These are phyloP conservation scores for Magnolia kwangsiensis DNA, from an alignment of 164 flowering plant species.

Conservation along the genomic window DNA sequence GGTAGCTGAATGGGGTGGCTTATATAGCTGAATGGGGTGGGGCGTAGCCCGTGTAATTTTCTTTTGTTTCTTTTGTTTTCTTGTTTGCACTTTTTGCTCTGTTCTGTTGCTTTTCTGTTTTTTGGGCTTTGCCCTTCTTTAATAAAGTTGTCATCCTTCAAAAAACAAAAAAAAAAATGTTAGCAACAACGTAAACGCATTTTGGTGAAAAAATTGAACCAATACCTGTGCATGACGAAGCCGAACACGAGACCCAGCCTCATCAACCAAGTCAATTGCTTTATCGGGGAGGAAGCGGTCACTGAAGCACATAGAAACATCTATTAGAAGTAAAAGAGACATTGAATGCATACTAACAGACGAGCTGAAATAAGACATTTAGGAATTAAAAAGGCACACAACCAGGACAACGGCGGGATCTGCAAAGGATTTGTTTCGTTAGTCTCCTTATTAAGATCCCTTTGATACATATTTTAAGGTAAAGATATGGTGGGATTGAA, in stretches of 20 bases:
- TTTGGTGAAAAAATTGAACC: not conserved
- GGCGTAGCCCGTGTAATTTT: too few species aligned
- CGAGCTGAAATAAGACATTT: not conserved
- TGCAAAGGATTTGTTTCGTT: too few species aligned
- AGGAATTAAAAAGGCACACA: not conserved
- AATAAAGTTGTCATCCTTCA: too few species aligned
- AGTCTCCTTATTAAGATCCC: too few species aligned
- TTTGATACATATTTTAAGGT: not conserved
- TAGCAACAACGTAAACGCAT: slow-evolving; percentile 39
- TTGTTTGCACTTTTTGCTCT: too few species aligned
- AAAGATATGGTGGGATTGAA: not conserved
- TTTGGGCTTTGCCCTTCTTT: too few species aligned
- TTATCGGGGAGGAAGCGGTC: slow-evolving; percentile 98
- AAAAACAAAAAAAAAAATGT: too few species aligned
- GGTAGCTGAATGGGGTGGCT: not conserved
- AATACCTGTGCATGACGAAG: slow-evolving; percentile 92
- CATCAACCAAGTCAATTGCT: slow-evolving; percentile 96
- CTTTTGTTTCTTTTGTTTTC: too few species aligned
- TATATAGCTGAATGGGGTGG: too few species aligned
- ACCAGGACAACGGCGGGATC: not conserved
- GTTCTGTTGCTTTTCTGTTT: too few species aligned
- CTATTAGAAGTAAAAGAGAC: not conserved
- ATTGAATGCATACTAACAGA: not conserved
- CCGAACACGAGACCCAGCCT: slow-evolving; percentile 97
- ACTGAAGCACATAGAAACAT: slow-evolving; percentile 36